phyloP scores from a whole-genome alignment of 495 filamentous ascomycete species.

The Rusavskia elegans region DNA sequence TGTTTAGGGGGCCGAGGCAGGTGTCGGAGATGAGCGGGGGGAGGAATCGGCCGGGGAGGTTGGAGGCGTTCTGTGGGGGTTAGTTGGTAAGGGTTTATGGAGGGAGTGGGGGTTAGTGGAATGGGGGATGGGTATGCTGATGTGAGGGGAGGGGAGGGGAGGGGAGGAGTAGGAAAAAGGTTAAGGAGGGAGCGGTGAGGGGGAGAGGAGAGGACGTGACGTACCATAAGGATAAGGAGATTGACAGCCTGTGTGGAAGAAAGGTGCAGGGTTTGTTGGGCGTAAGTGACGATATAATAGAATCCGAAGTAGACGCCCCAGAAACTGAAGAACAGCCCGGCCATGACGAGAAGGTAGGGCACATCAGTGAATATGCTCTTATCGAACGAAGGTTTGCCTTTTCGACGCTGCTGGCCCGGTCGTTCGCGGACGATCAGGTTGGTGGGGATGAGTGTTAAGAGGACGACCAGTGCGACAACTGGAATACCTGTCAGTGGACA shows the following conservation, averaged over 20 bases:
- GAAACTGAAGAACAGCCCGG: constrained; percentile 46
- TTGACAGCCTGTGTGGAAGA: constrained; percentile 23
- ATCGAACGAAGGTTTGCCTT: constrained; percentile 45
- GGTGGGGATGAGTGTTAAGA: constrained; percentile 37
- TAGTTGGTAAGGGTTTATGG: too few relatives aligned
- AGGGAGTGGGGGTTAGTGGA: not conserved
- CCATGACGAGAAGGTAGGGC: constrained; percentile 35
- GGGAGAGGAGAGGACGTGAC: not conserved
- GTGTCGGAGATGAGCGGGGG: constrained; percentile 50
- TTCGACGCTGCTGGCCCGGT: constrained; percentile 38
- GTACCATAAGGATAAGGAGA: constrained; percentile 45
- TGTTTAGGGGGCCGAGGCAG: constrained; percentile 45
- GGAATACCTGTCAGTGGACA: not conserved
- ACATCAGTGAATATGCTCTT: constrained; percentile 45
- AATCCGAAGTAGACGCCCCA: constrained; percentile 57
- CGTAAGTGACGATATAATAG: constrained; percentile 43
- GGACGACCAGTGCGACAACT: constrained; percentile 36
- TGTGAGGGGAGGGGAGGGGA: not conserved
- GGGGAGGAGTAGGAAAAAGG: not conserved
- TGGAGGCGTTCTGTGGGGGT: constrained; percentile 39
- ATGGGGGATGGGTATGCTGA: not conserved
- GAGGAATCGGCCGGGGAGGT: constrained; percentile 46
- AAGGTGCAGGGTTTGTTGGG: constrained; percentile 8
- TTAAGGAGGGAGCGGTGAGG: not conserved
- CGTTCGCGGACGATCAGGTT: constrained; percentile 31